phyloP scores from a whole-genome alignment of 176 grass and related monocot genomes.

The Tuctoria greenei region DNA sequence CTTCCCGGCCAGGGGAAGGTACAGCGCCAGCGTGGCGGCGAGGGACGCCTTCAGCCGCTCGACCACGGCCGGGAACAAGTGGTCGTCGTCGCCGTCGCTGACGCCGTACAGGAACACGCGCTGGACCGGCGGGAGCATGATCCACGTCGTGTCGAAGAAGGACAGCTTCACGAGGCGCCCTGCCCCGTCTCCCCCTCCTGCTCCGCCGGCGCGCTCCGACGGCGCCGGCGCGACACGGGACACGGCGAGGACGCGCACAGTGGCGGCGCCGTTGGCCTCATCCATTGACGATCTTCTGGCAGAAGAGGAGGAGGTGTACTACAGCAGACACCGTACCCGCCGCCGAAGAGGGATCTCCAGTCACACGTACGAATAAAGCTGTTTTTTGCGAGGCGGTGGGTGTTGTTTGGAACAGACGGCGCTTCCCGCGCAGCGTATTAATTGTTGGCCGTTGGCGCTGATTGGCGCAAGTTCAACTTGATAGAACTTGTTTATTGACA shows the following conservation, averaged over 20 bases:
- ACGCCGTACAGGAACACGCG: slow-evolving; percentile 36
- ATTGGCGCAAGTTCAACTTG: too few relatives aligned
- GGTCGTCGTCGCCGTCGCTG: not conserved
- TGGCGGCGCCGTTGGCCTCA: not conserved
- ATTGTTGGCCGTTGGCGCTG: not conserved
- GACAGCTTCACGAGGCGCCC: slow-evolving; percentile 22
- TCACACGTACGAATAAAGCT: too few relatives aligned
- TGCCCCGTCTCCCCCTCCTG: too few relatives aligned
- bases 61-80: not conserved
- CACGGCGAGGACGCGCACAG: slow-evolving; percentile 29
- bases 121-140: slow-evolving; percentile 40
- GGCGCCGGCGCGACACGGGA: slow-evolving; percentile 16
- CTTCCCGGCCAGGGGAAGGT: slow-evolving; percentile 15
- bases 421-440: not conserved
- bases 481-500: too few relatives aligned
- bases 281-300: not conserved
- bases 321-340: too few relatives aligned
- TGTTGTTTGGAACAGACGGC: not conserved
- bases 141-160: slow-evolving; percentile 44
- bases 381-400: too few relatives aligned
- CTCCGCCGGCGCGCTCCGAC: too few relatives aligned
- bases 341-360: too few relatives aligned
- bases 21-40: slow-evolving; percentile 18
- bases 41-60: slow-evolving; percentile 13
- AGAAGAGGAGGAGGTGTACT: too few relatives aligned